Evolutionary conservation across 257 asterid species (phyloP), one percentile per base, ranked within the genome.

Genomic region (Scutellaria barbata): DNA sequence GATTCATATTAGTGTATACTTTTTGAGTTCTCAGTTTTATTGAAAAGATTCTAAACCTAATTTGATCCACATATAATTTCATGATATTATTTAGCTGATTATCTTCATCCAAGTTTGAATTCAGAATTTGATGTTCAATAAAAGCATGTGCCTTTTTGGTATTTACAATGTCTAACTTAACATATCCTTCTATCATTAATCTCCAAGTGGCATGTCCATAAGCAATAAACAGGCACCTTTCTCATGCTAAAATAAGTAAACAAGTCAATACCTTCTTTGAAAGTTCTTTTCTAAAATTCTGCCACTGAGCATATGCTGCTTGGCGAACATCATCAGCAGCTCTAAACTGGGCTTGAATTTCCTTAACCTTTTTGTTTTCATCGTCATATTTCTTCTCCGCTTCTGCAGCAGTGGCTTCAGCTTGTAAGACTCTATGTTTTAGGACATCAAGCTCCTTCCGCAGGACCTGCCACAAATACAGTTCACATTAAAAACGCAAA

Each of bases 321-420:
- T 95, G 98, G 62, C 98, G 98, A 81, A 84, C 81, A 64, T 83
- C 95, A 84, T 89, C 79, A 48, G 99, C 99, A 73, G 85, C 96
- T 67, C 82, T 84, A 76, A 83, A 85, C 76, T 77, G 90, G 56
- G 77, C 76, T 77, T 83, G 90, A 71, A 92, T 83, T 63, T 95
- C 98, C 86, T 68, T 85, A 66, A 91, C 76, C 81, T 76, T 84
- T 66, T 72, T 81, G 77, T 76, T 81, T 76, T 89, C 98, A 40
- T 77, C 89, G 16, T 88, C 93, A 68, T 81, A 88, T 79, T 79
- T 88, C 72, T 63, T 86, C 73, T 75, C 87, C 5, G 89, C 91
- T 71, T 82, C 89, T 68, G 75, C 64, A 20, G 84, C 92, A 74
- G 83, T 77, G 9, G 89, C 80, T 80, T 88, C 94, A 61, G 92